Percentiles rank a stretch among this genome's conserved stretches.
Conservation (phyloP, 805 yeast genomes). For the Candida sphagnicola region DNA sequence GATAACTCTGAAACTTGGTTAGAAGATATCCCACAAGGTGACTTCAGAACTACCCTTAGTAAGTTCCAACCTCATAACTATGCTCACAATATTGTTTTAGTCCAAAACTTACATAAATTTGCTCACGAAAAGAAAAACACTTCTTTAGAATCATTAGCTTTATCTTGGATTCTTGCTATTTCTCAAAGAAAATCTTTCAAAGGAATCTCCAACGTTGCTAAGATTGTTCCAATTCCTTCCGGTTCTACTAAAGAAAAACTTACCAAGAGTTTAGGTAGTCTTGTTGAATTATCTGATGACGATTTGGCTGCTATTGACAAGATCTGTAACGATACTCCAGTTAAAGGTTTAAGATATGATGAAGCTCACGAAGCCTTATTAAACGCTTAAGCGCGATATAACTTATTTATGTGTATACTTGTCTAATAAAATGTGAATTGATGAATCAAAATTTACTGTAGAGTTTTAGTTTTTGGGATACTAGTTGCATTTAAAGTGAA, state of each 20-base stretch:
- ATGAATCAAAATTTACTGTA: too few relatives aligned
- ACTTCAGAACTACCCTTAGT: constrained; percentile 48
- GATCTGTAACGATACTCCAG: constrained; percentile 38
- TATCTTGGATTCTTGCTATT: constrained; percentile 50
- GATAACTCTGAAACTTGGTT: constrained; percentile 26
- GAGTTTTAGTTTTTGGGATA: too few relatives aligned
- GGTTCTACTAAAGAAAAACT: constrained; percentile 59
- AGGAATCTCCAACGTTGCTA: constrained; percentile 43
- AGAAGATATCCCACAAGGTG: constrained; percentile 52
- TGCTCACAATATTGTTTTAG: constrained; percentile 47
- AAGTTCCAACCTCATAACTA: constrained; percentile 59
- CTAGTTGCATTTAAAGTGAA: too few relatives aligned
- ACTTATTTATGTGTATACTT: too few relatives aligned
- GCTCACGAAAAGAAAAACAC: constrained; percentile 46
- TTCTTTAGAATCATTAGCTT: constrained; percentile 51
- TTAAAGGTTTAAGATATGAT: constrained; percentile 57
- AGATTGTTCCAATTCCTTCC: constrained; percentile 77
- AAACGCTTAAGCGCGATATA: background rate
- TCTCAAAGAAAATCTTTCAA: constrained; percentile 56
- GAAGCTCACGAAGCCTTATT: constrained; percentile 13
- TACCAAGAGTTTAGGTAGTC: constrained; percentile 51
- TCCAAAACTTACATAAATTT: constrained; percentile 45
- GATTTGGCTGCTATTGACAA: constrained; percentile 54
- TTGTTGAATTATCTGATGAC: constrained; percentile 45
- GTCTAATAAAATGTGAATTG: too few relatives aligned